Conservation (phyloP, 2,329 filamentous ascomycete species). For the Herpotrichia juniperi region DNA sequence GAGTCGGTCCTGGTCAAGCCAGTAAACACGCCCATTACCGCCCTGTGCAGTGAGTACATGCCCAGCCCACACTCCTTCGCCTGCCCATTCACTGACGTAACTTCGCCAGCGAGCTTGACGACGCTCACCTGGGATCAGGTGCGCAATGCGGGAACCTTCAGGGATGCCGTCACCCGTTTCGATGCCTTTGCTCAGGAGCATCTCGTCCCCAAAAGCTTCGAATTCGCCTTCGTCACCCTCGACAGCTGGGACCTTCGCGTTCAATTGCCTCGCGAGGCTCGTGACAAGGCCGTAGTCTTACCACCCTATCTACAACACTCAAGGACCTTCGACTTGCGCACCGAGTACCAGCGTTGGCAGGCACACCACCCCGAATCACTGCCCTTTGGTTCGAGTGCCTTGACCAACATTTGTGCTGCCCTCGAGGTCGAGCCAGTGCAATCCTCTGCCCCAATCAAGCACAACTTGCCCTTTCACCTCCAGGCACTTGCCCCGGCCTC, state of each 20-base stretch:
- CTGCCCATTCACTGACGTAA: conserved; percentile 33
- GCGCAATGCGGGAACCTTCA: conserved; percentile 94
- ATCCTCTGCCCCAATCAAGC: conserved; percentile 96
- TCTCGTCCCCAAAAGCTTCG: conserved; percentile 85
- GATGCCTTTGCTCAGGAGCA: conserved; percentile 93
- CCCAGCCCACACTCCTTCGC: conserved; percentile 2
- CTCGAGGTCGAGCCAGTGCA: conserved; percentile 98
- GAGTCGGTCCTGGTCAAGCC: conserved; percentile 98
- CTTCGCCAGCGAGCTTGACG: conserved; percentile 80
- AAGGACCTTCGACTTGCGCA: conserved; percentile 93
- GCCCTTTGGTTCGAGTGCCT: conserved; percentile 91
- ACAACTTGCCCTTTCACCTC: conserved; percentile 96
- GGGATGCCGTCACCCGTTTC: conserved; percentile 94
- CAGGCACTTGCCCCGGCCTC: conserved; percentile 95
- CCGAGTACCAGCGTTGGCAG: conserved; percentile 98
- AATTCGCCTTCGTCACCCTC: conserved; percentile 97
- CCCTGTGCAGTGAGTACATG: conserved; percentile 85
- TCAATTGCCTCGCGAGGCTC: conserved; percentile 94
- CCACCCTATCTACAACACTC: conserved; percentile 98
- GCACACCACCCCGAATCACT: conserved; percentile 97
- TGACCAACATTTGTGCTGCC: conserved; percentile 97
- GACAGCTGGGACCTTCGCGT: conserved; percentile 99
- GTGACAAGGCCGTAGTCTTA: conserved; percentile 96
- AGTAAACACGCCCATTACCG: conserved; percentile 97
- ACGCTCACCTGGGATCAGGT: conserved; percentile 99